Conservation (phyloP, 2,329 filamentous ascomycete genomes). For the Pseudogymnoascus sp. region DNA sequence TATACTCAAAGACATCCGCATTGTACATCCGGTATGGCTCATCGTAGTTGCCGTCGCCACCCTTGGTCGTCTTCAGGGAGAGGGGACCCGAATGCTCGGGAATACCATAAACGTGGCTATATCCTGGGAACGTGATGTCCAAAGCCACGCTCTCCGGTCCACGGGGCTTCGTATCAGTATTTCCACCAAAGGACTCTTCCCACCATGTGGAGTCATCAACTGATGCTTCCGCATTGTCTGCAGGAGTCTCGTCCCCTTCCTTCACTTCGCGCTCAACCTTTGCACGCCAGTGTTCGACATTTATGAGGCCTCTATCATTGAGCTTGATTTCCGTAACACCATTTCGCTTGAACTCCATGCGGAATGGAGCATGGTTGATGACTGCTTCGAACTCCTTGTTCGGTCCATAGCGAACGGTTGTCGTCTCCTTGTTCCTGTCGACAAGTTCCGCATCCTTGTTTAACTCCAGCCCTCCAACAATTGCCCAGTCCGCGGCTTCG, state of each 20-base stretch:
- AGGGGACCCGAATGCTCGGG: conserved; percentile 85
- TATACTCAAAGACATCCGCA: conserved; percentile 94
- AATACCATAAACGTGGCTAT: conserved; percentile 87
- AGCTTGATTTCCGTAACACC: conserved; percentile 75
- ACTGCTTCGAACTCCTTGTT: conserved; percentile 69
- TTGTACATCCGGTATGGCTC: conserved; percentile 96
- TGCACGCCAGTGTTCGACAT: conserved; percentile 89
- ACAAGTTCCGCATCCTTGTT: conserved; percentile 64
- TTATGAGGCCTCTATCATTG: conserved; percentile 83
- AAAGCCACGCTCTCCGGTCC: conserved; percentile 87
- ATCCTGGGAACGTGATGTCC: conserved; percentile 86
- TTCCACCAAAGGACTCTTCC: conserved; percentile 93
- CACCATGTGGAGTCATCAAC: conserved; percentile 85
- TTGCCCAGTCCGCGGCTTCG: conserved; percentile 74
- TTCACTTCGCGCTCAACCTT: conserved; percentile 57
- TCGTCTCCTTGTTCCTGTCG: conserved; percentile 55
- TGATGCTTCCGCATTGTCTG: conserved; percentile 38
- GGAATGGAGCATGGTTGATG: conserved; percentile 75
- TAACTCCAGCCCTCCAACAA: conserved; percentile 70
- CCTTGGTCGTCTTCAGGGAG: conserved; percentile 82
- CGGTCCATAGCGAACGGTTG: conserved; percentile 73
- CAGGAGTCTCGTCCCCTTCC: conserved; percentile 36
- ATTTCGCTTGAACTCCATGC: conserved; percentile 77
- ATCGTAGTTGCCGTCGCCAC: conserved; percentile 72
- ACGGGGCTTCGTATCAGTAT: conserved; percentile 89